A percentile compares a stretch with the other conserved stretches of the same genome.
Evolutionary conservation across 1,139 yeast species (phyloP).

Genomic region (Oligophagozyma castellii): DNA sequence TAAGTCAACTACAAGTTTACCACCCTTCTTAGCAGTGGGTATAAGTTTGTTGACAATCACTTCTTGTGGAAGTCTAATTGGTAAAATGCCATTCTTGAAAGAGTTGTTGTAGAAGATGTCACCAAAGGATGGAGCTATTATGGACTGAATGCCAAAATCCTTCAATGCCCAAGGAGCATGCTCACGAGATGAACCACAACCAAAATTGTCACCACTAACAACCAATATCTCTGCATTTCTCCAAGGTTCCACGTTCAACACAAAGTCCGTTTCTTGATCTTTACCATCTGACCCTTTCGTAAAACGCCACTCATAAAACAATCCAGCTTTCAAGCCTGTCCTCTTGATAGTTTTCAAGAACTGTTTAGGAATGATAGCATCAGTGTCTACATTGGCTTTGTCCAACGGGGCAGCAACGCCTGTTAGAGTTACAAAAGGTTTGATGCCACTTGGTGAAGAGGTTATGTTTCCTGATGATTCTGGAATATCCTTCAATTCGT

Average conservation of each 20-base stretch:
- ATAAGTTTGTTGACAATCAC: constrained; percentile 54
- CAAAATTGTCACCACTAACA: constrained; percentile 93
- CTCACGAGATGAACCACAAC: constrained; percentile 98
- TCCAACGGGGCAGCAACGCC: constrained; percentile 91
- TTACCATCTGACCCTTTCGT: constrained; percentile 56
- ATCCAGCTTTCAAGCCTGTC: constrained; percentile 79
- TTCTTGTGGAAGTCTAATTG: constrained; percentile 74
- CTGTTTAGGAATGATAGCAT: constrained; percentile 96
- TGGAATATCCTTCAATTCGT: constrained; percentile 47
- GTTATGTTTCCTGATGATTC: constrained; percentile 35
- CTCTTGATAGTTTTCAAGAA: constrained; percentile 94
- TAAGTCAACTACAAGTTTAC: constrained; percentile 63
- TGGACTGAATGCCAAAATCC: constrained; percentile 90
- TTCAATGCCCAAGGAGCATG: constrained; percentile 99
- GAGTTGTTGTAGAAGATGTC: constrained; percentile 96
- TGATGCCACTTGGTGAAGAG: constrained; percentile 44
- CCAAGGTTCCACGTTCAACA: constrained; percentile 75
- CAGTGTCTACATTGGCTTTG: constrained; percentile 93
- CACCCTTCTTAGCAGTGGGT: constrained; percentile 68
- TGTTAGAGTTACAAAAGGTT: constrained; percentile 57
- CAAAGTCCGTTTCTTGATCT: constrained; percentile 74
- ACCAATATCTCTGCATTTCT: constrained; percentile 67
- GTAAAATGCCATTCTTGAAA: constrained; percentile 85
- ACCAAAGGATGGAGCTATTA: constrained; percentile 96
- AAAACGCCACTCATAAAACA: constrained; percentile 83